phyloP scores from a whole-genome alignment of 176 grass and related monocot species.

The Avena sativa region DNA sequence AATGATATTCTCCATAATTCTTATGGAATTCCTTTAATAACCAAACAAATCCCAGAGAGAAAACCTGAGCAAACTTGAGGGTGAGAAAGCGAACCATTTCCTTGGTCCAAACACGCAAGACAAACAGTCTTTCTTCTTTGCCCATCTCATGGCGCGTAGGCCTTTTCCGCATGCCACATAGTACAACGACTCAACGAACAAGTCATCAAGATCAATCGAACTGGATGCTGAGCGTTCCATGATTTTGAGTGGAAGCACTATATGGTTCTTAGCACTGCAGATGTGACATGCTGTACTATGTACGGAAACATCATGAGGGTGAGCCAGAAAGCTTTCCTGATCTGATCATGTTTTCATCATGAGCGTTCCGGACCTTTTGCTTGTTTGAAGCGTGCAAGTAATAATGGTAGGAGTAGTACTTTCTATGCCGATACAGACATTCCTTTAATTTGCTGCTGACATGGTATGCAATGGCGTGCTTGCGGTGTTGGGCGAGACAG shows the following conservation, averaged over 20 bases:
- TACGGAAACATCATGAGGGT: neutral
- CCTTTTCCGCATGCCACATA: neutral
- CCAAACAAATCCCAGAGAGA: too few species aligned
- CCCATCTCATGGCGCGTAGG: too few species aligned
- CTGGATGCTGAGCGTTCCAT: neutral
- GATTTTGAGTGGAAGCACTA: neutral
- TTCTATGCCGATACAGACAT: neutral
- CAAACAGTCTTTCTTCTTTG: too few species aligned
- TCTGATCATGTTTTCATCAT: neutral
- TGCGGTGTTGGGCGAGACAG: too few species aligned
- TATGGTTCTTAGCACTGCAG: neutral
- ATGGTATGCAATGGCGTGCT: too few species aligned
- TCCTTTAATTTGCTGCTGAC: too few species aligned
- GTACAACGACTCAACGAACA: neutral
- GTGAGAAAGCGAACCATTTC: too few species aligned
- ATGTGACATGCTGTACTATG: too few species aligned
- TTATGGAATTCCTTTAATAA: too few species aligned
- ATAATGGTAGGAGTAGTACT: neutral
- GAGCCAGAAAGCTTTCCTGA: neutral
- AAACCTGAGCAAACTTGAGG: too few species aligned
- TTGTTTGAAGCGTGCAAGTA: neutral
- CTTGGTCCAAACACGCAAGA: too few species aligned
- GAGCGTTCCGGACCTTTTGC: conserved; percentile 10
- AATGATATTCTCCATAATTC: too few species aligned
- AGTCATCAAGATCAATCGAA: conserved; percentile 14